Base-by-base conservation (phyloP, 2,329 filamentous ascomycete species). In the Nannizzia gypsea region DNA sequence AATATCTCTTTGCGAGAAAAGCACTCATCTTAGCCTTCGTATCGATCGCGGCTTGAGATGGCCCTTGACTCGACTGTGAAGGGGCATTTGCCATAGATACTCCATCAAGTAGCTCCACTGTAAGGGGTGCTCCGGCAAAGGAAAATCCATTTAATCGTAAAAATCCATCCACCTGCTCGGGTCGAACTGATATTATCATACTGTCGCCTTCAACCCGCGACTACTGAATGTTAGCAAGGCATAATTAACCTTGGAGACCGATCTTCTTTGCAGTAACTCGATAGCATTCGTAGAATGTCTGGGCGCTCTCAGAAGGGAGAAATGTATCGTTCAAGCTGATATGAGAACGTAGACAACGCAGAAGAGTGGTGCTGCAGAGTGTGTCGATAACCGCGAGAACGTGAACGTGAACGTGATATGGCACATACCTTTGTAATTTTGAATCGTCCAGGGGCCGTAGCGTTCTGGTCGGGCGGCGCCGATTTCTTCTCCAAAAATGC, bases 391-490 rank as follows among this genome's bases (percentile, higher is more conserved):
- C 70, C 71, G 72, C 69, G 64, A 71, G 62, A 70, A 69, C 68
- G 67, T 71, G 67, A 66, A 72, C 69, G 64, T 71, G 62, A 70
- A 69, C 68, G 67, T 71, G 67, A 66, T 73, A 70, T 73, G 71
- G 74, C 72, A 87, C 86, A 83, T 88, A 90, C 88, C 85, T 89
- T 89, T 76, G 83, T 84, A 64, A 91, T 84, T 70, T 80, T 83
- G 66, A 88, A 77, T 65, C 77, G 76, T 67, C 80, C 78, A 68
- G 75, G 69, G 62, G 71, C 68, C 55, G 66, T 68, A 66, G 68
- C 61, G 69, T 78, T 78, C 62, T 76, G 76, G 67, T 83, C 77
- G 64, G 69, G 62, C 64, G 78, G 74, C 59, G 80, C 79, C 54
- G 86, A 81, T 72, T 89, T 89, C 67, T 84, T 83, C 73, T 90